phyloP scores from a whole-genome alignment of 352 stramenopile species.

The Peronosclerospora sorghi region DNA sequence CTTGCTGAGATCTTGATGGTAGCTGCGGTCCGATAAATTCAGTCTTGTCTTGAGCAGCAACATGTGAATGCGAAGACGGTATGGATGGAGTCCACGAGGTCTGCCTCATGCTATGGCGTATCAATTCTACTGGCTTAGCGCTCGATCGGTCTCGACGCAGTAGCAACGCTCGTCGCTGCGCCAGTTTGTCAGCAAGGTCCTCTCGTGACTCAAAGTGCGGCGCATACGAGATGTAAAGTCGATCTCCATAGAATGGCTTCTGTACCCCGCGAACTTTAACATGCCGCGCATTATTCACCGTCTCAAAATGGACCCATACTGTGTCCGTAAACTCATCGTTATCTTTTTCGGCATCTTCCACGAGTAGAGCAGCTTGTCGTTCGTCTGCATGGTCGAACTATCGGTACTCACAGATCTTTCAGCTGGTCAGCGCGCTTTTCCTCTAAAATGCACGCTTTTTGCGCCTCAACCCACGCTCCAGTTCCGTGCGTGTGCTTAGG shows the following conservation, averaged over 20 bases:
- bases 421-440: too few species aligned
- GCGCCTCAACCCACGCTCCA: too few species aligned
- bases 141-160: conserved; percentile 18
- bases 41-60: background rate
- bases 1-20: conserved; percentile 7
- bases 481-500: too few species aligned
- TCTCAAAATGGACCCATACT: conserved; percentile 67
- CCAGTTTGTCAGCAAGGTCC: conserved; percentile 55
- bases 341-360: conserved; percentile 6
- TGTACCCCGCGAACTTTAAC: conserved; percentile 45
- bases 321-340: conserved; percentile 41
- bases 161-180: conserved; percentile 44
- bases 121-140: background rate
- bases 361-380: conserved; percentile 13
- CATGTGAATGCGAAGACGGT: conserved; percentile 4
- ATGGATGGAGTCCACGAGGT: conserved; percentile 2
- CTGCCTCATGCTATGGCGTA: background rate
- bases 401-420: conserved; percentile 35
- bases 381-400: conserved; percentile 42
- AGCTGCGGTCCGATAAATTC: conserved; percentile 43
- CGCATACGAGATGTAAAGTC: conserved; percentile 50
- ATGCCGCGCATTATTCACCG: conserved; percentile 59
- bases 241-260: conserved; percentile 56
- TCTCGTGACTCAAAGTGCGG: conserved; percentile 43
- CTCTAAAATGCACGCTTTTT: too few species aligned